Evolutionary conservation across 805 yeast species (phyloP).

Genomic region (Yamadazyma akitaensis): DNA sequence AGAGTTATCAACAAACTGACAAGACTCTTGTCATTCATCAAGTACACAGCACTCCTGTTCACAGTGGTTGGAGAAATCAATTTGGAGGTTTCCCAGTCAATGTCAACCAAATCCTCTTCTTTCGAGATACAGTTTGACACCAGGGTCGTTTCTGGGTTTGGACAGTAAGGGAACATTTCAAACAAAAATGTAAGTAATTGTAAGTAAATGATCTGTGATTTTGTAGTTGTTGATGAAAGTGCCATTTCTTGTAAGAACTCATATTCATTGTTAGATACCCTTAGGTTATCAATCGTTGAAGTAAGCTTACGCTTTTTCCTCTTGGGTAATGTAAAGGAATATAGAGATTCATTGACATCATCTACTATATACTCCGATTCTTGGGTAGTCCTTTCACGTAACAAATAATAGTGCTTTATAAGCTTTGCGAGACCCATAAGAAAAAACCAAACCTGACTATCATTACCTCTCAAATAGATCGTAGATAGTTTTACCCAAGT

Average conservation of each 20-base stretch:
- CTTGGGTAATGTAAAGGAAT: neutral
- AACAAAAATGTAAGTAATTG: slow-evolving; percentile 18
- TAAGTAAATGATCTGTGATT: slow-evolving; percentile 15
- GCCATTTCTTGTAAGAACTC: slow-evolving; percentile 27
- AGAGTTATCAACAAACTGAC: neutral
- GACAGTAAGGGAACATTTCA: slow-evolving; percentile 8
- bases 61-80: neutral
- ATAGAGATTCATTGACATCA: neutral
- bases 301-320: slow-evolving; percentile 1
- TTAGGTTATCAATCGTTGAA: neutral
- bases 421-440: slow-evolving; percentile 32
- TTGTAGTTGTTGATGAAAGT: slow-evolving; percentile 3
- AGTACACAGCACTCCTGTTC: no score
- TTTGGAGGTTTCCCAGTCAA: neutral
- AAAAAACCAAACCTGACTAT: slow-evolving; percentile 39
- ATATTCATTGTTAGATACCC: slow-evolving; percentile 16
- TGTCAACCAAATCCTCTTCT: neutral
- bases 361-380: neutral
- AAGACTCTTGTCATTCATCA: neutral
- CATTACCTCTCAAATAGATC: slow-evolving; percentile 19
- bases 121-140: neutral
- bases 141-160: neutral
- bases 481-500: slow-evolving; percentile 27
- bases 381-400: slow-evolving; percentile 8
- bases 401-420: slow-evolving; percentile 25